Base-by-base conservation (phyloP, 2,329 filamentous ascomycete genomes). In the Venturia effusa region DNA sequence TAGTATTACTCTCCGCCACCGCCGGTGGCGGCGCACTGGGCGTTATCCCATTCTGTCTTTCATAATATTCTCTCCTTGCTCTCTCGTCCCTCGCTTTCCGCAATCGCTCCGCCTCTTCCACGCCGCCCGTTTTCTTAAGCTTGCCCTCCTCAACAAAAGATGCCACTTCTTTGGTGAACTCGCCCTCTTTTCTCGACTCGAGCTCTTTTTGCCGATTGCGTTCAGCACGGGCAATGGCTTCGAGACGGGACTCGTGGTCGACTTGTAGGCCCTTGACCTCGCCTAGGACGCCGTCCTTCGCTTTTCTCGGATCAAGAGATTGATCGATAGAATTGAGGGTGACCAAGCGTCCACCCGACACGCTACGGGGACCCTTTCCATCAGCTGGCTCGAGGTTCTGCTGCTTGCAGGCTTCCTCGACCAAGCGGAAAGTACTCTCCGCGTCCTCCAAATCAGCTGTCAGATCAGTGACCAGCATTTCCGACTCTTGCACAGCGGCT, bases 341-440 rank as follows among this genome's bases (percentile, higher is more conserved):
- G 1, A 48, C 40, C 24, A 54, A 30, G n/a, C 55, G 55, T 30
- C 48, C 66, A 1, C 68, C 69, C 32, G 71, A 65, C 0, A 68
- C 69, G 34, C 66, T 68, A 41, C 65, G 67, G 68, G 15, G 68
- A 74, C 59, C 74, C 72, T 76, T 69, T 64, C 77, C 67, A 80
- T 70, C 80, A 80, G 57, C 75, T 75, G 64, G 86, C 78, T 61
- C 80, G 76, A 95, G 71, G 64, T 84, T 89, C 74, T 99, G 94
- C 76, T 97, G 92, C 77, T 96, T 96, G n/a, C 92, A 97, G 10
- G 94, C 94, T 76, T 97, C 89, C 76, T 99, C 94, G 19, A 99
- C 94, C 0, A 99, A 84, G 30, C 90, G 89, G 72, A 99, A 96
- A 0, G 94, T 97, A 75, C 95, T 89, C 0, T 87, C 86, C 1